phyloP scores from a whole-genome alignment of 129 eudicot species.

The Pulicaria dysenterica region DNA sequence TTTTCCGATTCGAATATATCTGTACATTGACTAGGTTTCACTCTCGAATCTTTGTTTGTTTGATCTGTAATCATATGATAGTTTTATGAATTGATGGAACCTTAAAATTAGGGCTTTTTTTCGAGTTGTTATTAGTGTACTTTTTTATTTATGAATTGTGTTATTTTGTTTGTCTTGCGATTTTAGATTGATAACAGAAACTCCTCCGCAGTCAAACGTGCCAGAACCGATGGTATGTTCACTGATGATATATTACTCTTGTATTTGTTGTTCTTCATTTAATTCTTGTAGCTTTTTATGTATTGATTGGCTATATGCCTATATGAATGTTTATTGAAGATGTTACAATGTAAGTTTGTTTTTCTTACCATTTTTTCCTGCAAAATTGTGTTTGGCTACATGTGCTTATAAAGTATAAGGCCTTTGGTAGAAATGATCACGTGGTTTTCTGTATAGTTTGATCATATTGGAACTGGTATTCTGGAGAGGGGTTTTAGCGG shows the following conservation, averaged over 20 bases:
- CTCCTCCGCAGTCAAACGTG: conserved; percentile 84
- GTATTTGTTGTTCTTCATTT: not conserved
- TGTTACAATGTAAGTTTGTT: not conserved
- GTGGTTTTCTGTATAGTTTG: not conserved
- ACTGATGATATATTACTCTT: not conserved
- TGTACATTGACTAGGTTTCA: not conserved
- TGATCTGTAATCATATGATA: not conserved
- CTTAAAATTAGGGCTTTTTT: conserved; percentile 20
- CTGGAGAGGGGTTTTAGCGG: not conserved
- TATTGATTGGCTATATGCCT: not conserved
- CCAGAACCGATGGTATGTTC: conserved; percentile 86
- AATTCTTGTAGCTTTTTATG: not conserved
- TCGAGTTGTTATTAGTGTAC: not conserved
- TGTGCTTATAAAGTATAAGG: not conserved
- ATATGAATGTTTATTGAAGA: not conserved
- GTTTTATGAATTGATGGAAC: not conserved
- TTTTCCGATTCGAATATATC: not conserved
- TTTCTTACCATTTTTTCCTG: not conserved
- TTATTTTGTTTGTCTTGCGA: conserved; percentile 10
- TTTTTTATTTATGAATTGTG: not conserved
- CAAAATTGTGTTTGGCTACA: conserved; percentile 15
- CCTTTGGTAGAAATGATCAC: conserved; percentile 1
- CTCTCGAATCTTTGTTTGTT: conserved; percentile 14
- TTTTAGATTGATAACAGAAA: conserved; percentile 76
- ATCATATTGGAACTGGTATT: not conserved